Conservation (phyloP, 805 yeast species). For the Lachancea fermentati region DNA sequence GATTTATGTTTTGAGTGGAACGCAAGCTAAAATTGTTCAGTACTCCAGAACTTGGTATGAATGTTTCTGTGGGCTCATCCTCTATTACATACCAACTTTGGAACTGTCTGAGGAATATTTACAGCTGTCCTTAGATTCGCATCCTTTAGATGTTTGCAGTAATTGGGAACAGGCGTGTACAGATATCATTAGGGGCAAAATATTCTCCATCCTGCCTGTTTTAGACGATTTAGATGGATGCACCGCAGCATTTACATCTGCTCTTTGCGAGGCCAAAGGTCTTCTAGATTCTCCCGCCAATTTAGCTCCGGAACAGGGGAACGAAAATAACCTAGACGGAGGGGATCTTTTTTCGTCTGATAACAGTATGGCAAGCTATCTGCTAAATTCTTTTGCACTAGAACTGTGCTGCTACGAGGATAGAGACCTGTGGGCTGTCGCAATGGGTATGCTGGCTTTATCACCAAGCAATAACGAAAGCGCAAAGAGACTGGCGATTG, state of each 20-base stretch:
- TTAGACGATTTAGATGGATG: slow-evolving; percentile 56
- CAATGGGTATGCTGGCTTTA: slow-evolving; percentile 55
- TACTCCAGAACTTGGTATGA: slow-evolving; percentile 66
- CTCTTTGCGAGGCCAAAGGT: slow-evolving; percentile 60
- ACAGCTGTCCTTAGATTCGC: slow-evolving; percentile 30
- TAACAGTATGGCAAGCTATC: slow-evolving; percentile 42
- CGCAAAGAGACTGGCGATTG: slow-evolving; percentile 35
- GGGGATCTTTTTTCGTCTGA: slow-evolving; percentile 31
- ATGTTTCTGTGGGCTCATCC: slow-evolving; percentile 46
- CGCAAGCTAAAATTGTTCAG: slow-evolving; percentile 41
- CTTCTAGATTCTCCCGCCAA: slow-evolving; percentile 38
- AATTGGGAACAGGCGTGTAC: slow-evolving; percentile 53
- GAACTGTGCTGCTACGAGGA: slow-evolving; percentile 29
- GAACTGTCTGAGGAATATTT: slow-evolving; percentile 40
- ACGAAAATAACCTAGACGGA: slow-evolving; percentile 11
- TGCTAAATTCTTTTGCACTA: slow-evolving; percentile 29
- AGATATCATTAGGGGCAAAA: slow-evolving; percentile 51
- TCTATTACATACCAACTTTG: slow-evolving; percentile 54
- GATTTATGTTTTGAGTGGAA: slow-evolving; percentile 34
- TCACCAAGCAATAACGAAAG: slow-evolving; percentile 40
- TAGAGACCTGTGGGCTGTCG: slow-evolving; percentile 56
- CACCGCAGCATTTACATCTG: slow-evolving; percentile 58
- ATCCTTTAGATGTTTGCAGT: slow-evolving; percentile 35
- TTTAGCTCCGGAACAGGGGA: slow-evolving; percentile 19
- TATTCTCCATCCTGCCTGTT: slow-evolving; percentile 50